Conservation (phyloP, 208 protist species). For the Naegleria lovaniensis region DNA sequence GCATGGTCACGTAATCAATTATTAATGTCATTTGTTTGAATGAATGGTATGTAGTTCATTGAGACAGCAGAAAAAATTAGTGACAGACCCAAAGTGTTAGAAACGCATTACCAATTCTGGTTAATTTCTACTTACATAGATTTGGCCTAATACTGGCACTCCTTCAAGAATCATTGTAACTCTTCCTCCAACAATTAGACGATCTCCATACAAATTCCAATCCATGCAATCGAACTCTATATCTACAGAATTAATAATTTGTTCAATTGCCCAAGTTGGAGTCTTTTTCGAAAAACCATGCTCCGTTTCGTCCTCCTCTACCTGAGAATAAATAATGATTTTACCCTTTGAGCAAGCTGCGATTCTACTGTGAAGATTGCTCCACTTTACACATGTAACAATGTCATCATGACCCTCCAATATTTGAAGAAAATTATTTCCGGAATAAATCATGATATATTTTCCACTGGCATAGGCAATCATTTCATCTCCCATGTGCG, state of each 20-base stretch:
- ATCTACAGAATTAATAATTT: background rate
- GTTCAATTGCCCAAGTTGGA: background rate
- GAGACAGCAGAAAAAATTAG: too few relatives aligned
- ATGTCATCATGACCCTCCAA: background rate
- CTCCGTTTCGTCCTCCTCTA: background rate
- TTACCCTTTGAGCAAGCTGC: background rate
- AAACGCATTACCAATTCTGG: too few relatives aligned
- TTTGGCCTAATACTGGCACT: background rate
- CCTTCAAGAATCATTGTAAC: background rate
- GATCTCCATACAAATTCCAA: slow-evolving; percentile 24
- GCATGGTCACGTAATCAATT: too few relatives aligned
- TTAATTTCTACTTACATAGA: background rate
- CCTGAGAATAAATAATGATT: slow-evolving; percentile 2
- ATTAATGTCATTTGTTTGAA: too few relatives aligned
- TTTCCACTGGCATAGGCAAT: slow-evolving; percentile 13
- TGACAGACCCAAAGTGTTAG: too few relatives aligned
- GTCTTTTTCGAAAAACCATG: background rate
- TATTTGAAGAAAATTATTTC: background rate
- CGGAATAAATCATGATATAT: background rate
- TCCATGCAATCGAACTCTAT: background rate
- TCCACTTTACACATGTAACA: slow-evolving; percentile 15
- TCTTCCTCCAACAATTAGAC: slow-evolving; percentile 7
- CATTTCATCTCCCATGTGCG: background rate
- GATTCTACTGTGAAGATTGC: background rate
- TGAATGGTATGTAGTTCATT: too few relatives aligned